Base-by-base conservation (phyloP, 2,329 filamentous ascomycete species). In the Fusarium bulbicola region DNA sequence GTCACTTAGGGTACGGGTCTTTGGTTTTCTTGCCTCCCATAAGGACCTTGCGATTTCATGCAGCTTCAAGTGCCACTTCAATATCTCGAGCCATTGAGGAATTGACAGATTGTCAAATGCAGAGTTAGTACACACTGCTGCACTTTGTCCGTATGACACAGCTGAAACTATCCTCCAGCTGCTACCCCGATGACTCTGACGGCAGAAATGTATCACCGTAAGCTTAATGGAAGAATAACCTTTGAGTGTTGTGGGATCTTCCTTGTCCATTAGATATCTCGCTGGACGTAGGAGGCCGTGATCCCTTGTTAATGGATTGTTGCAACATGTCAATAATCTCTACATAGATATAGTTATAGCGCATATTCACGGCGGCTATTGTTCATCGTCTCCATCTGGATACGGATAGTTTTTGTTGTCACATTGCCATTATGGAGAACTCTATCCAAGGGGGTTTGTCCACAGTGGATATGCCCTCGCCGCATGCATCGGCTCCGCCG, bases 401-500 rank as follows among this genome's bases (percentile, higher is more conserved):
- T 28, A 21, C 37, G 24, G 40, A 15, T 45, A 13, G 32, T 36
- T 59, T 58, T 70, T n/a, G 37, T 45, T 45, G 37, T 60, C 53
- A 65, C 43, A 50, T 60, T 70, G 37, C 59, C 66, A 66, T 70
- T 56, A 56, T 58, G 57, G 59, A 67, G 58, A 43, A 57, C 24
- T 49, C 28, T 21, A 30, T 45, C 49, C 39, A 54, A 67, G 46
- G 16, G 43, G 32, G 62, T 63, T 74, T 73, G 66, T 59, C 66
- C 70, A 71, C 58, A 71, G 58, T 73, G 70, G 70, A 30, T 42
- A 71, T 58, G 59, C n/a, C 46, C 40, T 66, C 40, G 42, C 16
- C 28, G 65, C 47, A 56, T 70, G 56, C 43, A 56, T 73, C 60
- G 57, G 65, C 60, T 70, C 70, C 66, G 70, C 70, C 66, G 60